Base-by-base conservation (phyloP, 257 asterid genomes). In the Marsdenia floribunda region DNA sequence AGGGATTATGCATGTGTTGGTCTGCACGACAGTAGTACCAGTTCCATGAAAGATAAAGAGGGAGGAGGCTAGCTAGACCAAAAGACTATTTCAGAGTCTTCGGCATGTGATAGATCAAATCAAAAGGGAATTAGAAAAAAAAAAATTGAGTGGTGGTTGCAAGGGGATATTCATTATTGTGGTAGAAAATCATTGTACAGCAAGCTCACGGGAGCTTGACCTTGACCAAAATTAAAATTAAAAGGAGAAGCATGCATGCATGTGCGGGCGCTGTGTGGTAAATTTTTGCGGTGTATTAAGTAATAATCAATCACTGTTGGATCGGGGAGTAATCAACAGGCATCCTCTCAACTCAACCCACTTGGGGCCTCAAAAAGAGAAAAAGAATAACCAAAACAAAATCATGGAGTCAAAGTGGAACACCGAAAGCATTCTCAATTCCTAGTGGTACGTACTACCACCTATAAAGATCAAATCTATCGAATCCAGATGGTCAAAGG, bases 351-450 rank as follows among this genome's bases (percentile, higher is more conserved):
- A 19, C 18, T 3, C 0, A 29, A 66, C 6, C 52, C 24, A 19
- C 6, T 19, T 19, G 37, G 26, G 57, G 24, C 21, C 26, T 40
- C 15, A 11, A 3, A 52, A 73, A 73, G 73, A 33, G 38, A 52
- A 47, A 47, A 60, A 38, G 4, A 37, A 37, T 1, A 4, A 38
- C 6, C 4, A 38, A 38, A 38, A 38, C 26, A 58, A 44, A 78
- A 68, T 11, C 55, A 79, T 60, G 38, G n/a, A 47, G 60, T 70
- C 57, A 59, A 50, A 68, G 66, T 66, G 73, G 67, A 65, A 47
- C 74, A 70, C 68, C 74, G 77, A 70, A 79, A 74, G 75, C 73
- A 46, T 22, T 37, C 22, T 75, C 78, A 70, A 70, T 57, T 57
- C 8, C 40, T 58, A 40, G 7, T 44, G 49, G 49, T 44, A 44